phyloP scores from a whole-genome alignment of 495 filamentous ascomycete genomes.

The Lepidopterella palustris region DNA sequence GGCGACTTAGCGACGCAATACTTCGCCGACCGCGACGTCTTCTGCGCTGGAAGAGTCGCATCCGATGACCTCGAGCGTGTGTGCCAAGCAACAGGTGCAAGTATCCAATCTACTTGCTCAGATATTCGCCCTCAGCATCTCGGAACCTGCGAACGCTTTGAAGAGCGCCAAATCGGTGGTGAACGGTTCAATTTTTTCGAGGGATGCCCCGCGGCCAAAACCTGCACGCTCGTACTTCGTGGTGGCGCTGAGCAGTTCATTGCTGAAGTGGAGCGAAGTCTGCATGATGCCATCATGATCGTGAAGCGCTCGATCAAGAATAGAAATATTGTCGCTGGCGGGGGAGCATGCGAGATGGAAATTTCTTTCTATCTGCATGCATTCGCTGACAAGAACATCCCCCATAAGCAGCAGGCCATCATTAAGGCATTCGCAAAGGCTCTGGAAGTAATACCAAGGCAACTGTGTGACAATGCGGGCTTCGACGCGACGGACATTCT shows the following conservation, averaged over 20 bases:
- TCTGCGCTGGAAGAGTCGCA: constrained; percentile 92
- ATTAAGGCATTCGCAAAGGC: constrained; percentile 98
- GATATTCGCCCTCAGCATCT: constrained; percentile 87
- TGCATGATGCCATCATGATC: constrained; percentile 99
- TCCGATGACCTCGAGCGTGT: constrained; percentile 95
- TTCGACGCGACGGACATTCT: constrained; percentile 98
- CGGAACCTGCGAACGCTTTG: constrained; percentile 83
- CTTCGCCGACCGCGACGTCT: constrained; percentile 95
- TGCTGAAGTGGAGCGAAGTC: constrained; percentile 90
- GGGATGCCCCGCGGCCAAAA: constrained; percentile 89
- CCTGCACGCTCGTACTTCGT: constrained; percentile 90
- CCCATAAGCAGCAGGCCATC: constrained; percentile 91
- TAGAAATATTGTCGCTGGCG: constrained; percentile 87
- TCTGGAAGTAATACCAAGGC: constrained; percentile 90
- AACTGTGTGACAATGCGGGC: constrained; percentile 96
- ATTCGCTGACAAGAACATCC: constrained; percentile 84
- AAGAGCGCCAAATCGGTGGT: constrained; percentile 93
- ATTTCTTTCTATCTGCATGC: constrained; percentile 84
- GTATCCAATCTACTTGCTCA: constrained; percentile 90
- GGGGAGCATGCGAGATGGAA: constrained; percentile 96
- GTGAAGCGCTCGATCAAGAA: constrained; percentile 95
- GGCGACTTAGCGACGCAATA: constrained; percentile 95
- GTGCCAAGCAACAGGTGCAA: constrained; percentile 86
- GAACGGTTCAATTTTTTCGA: constrained; percentile 99
- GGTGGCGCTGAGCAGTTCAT: constrained; percentile 99